Evolutionary conservation across 2,329 filamentous ascomycete species (phyloP).

Genomic region (Fusarium austroafricanum): DNA sequence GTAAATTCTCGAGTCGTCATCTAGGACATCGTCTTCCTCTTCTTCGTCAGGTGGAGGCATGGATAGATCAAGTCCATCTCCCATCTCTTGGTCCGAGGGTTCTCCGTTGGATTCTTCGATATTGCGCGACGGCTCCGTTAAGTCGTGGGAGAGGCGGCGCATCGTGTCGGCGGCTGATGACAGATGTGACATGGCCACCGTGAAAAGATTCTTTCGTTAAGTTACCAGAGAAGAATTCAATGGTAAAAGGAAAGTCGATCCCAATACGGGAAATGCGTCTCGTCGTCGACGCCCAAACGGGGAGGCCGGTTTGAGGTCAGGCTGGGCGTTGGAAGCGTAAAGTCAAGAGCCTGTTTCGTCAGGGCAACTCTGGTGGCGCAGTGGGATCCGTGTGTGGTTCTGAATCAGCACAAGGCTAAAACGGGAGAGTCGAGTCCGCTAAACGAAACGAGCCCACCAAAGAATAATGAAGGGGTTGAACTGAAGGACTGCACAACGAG

Average conservation of each 20-base stretch:
- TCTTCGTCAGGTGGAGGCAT: conserved; percentile 54
- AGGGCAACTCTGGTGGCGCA: conserved; percentile 34
- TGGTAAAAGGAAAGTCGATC: conserved; percentile 8
- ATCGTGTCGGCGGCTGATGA: conserved; percentile 50
- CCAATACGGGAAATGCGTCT: conserved; percentile 8
- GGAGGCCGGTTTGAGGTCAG: conserved; percentile 8
- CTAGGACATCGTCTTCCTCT: conserved; percentile 50
- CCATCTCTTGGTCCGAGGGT: conserved; percentile 48
- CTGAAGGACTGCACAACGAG: conserved; percentile 27
- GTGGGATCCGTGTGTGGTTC: conserved; percentile 30
- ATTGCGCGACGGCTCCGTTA: conserved; percentile 57
- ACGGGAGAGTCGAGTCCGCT: conserved; percentile 19
- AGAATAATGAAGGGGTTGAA: conserved; percentile 13
- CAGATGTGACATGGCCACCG: conserved; percentile 29
- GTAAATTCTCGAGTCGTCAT: conserved; percentile 55
- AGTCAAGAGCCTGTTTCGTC: conserved; percentile 24
- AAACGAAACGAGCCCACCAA: conserved; percentile 34
- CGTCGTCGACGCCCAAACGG: conserved; percentile 17
- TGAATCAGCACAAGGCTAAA: conserved; percentile 32
- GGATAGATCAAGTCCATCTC: conserved; percentile 52
- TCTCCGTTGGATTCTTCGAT: conserved; percentile 51
- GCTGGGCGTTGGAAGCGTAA: conserved; percentile 23
- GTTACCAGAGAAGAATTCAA: conserved; percentile 5
- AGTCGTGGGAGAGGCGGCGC: conserved; percentile 57
- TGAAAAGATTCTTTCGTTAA: neutral